A percentile compares a stretch with the other conserved stretches of the same genome.
phyloP scores from a whole-genome alignment of 768 basidiomycete genomes.

The Xerocomellus dryophilus region DNA sequence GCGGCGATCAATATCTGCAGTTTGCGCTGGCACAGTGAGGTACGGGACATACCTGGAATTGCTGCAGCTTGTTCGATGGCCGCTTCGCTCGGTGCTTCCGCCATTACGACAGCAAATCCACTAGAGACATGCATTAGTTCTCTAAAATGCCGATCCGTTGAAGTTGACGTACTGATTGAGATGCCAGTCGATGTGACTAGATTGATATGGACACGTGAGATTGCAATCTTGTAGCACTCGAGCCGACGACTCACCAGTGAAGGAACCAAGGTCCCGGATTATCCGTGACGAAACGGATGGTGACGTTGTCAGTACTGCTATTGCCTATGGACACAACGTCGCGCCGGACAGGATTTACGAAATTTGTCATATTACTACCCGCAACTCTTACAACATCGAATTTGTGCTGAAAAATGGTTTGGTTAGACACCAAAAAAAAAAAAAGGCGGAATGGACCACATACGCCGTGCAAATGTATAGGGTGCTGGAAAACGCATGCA shows the following conservation, averaged over 20 bases:
- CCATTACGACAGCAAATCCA: constrained; percentile 32
- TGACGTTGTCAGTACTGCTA: constrained; percentile 41
- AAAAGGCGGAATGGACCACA: constrained; percentile 5
- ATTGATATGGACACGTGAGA: neutral
- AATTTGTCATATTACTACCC: constrained; percentile 32
- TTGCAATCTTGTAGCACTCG: neutral
- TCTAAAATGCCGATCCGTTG: neutral
- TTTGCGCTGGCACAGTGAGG: neutral
- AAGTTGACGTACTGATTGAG: constrained; percentile 20
- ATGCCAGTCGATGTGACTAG: constrained; percentile 33
- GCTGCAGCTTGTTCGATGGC: constrained; percentile 8
- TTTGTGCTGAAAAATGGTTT: constrained; percentile 24
- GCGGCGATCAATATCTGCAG: neutral
- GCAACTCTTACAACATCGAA: constrained; percentile 38
- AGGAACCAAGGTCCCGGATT: constrained; percentile 65
- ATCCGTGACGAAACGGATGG: constrained; percentile 59
- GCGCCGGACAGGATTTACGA: constrained; percentile 35
- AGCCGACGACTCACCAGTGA: constrained; percentile 33
- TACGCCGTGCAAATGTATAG: constrained; percentile 43
- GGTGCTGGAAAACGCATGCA: constrained; percentile 27
- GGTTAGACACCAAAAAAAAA: neutral
- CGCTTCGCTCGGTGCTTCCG: constrained; percentile 15
- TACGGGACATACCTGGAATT: constrained; percentile 19
- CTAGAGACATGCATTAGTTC: constrained; percentile 9
- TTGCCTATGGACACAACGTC: constrained; percentile 32